Percentiles rank a stretch among this genome's conserved stretches.
Evolutionary conservation across 2,329 filamentous ascomycete genomes (phyloP).

Genomic region (Rasamsonia emersonii): DNA sequence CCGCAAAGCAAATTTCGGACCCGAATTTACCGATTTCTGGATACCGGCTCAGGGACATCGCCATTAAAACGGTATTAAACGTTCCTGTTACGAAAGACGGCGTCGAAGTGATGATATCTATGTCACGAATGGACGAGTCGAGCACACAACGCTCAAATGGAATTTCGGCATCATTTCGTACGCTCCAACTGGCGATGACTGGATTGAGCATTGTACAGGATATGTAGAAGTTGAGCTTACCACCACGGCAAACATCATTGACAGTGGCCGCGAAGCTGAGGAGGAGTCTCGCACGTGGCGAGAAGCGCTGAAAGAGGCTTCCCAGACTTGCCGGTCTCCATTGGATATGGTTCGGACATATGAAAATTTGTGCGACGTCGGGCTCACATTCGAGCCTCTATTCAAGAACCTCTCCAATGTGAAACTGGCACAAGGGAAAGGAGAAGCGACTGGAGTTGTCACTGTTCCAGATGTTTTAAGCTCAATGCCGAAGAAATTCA

Average conservation of each 20-base stretch:
- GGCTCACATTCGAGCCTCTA: slow-evolving; percentile 21
- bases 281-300: slow-evolving; percentile 12
- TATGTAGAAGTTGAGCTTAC: slow-evolving; percentile 19
- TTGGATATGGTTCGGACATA: slow-evolving; percentile 18
- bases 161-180: slow-evolving; percentile 24
- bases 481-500: slow-evolving; percentile 25
- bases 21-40: slow-evolving; percentile 7
- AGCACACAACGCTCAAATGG: slow-evolving; percentile 15
- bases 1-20: slow-evolving; percentile 16
- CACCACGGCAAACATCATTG: slow-evolving; percentile 10
- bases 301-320: slow-evolving; percentile 9
- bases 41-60: slow-evolving; percentile 15
- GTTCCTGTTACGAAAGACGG: slow-evolving; percentile 23
- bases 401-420: slow-evolving; percentile 22
- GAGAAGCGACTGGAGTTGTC: slow-evolving; percentile 16
- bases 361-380: slow-evolving; percentile 18
- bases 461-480: slow-evolving; percentile 20
- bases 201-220: slow-evolving; percentile 29
- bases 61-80: slow-evolving; percentile 20
- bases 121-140: slow-evolving; percentile 15
- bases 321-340: slow-evolving; percentile 13
- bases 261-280: slow-evolving; percentile 14
- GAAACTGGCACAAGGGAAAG: slow-evolving; percentile 12
- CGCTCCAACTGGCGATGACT: slow-evolving; percentile 18
- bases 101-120: slow-evolving; percentile 20